phyloP scores from a whole-genome alignment of 1,139 yeast genomes.

The Geotrichum aggregatum region DNA sequence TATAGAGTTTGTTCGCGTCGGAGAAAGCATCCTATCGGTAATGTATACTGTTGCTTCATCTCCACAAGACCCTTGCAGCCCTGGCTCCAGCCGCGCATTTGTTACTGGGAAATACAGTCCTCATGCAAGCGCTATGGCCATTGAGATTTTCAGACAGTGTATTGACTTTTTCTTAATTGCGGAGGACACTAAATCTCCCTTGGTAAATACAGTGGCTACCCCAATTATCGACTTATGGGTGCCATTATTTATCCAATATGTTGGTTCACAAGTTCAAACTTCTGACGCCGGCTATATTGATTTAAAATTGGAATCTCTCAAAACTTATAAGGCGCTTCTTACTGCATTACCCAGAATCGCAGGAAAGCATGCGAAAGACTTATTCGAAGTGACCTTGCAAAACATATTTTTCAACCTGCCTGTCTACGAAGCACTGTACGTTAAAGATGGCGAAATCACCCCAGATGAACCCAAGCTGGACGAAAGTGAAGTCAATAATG shows the following conservation, averaged over 20 bases:
- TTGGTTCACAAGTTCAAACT: constrained; percentile 23
- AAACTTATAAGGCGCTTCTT: constrained; percentile 12
- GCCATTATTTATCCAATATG: constrained; percentile 24
- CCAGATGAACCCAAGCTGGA: constrained; percentile 24
- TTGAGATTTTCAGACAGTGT: constrained; percentile 36
- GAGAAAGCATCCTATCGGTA: constrained; percentile 36
- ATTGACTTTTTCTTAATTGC: constrained; percentile 38
- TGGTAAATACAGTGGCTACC: constrained; percentile 24
- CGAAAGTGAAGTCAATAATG: constrained; percentile 29
- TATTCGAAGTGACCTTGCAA: constrained; percentile 15
- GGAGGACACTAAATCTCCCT: constrained; percentile 23
- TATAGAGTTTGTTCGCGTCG: constrained; percentile 76
- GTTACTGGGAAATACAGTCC: constrained; percentile 19
- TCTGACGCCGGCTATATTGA: constrained; percentile 18
- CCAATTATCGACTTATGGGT: constrained; percentile 34
- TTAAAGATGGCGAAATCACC: constrained; percentile 8
- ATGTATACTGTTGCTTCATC: constrained; percentile 27
- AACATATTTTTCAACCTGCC: constrained; percentile 14
- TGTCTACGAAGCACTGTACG: constrained; percentile 9
- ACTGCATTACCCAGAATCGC: constrained; percentile 17
- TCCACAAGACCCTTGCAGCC: constrained; percentile 17
- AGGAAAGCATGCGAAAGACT: constrained; percentile 7
- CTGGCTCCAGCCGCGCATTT: constrained; percentile 12
- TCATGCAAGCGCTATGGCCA: constrained; percentile 28
- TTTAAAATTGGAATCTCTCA: constrained; percentile 18